A percentile compares a stretch with the other conserved stretches of the same genome.
These are phyloP conservation scores for Hypholoma sublateritium DNA, from an alignment of 768 basidiomycete species.

Conservation along the genomic window DNA sequence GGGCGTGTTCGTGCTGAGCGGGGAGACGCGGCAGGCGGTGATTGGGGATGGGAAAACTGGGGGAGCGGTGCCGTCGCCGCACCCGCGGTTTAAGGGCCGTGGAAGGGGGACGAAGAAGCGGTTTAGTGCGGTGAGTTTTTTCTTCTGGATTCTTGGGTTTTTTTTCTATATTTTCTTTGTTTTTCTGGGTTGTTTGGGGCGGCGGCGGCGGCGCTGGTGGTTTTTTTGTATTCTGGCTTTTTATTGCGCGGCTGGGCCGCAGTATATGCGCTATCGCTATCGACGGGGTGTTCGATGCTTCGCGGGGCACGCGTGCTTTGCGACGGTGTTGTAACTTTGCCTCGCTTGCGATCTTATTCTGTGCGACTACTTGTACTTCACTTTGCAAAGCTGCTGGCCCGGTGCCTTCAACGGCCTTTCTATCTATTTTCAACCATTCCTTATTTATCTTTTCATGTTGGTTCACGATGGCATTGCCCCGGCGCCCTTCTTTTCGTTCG, in stretches of 20 bases:
- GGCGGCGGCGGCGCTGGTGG: constrained; percentile 4
- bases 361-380: no score
- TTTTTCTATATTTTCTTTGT: not conserved
- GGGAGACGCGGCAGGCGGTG: constrained; percentile 38
- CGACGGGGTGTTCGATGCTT: not conserved
- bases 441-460: not conserved
- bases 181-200: not conserved
- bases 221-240: not conserved
- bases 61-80: constrained; percentile 46
- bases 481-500: not conserved
- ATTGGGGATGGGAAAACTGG: constrained; percentile 44
- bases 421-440: not conserved
- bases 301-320: not conserved
- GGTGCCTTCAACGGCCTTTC: not conserved
- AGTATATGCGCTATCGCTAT: constrained; percentile 3
- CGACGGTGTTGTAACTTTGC: not conserved
- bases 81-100: constrained; percentile 39
- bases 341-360: not conserved
- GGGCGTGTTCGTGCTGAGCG: constrained; percentile 39
- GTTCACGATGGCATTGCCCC: not conserved
- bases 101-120: constrained; percentile 15
- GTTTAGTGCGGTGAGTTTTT: constrained; percentile 27
- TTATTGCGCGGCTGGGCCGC: not conserved
- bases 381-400: no score
- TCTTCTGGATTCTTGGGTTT: not conserved